Percentiles rank a stretch among this genome's conserved stretches.
phyloP scores from a whole-genome alignment of 495 filamentous ascomycete species.

The Acidomyces sp. region DNA sequence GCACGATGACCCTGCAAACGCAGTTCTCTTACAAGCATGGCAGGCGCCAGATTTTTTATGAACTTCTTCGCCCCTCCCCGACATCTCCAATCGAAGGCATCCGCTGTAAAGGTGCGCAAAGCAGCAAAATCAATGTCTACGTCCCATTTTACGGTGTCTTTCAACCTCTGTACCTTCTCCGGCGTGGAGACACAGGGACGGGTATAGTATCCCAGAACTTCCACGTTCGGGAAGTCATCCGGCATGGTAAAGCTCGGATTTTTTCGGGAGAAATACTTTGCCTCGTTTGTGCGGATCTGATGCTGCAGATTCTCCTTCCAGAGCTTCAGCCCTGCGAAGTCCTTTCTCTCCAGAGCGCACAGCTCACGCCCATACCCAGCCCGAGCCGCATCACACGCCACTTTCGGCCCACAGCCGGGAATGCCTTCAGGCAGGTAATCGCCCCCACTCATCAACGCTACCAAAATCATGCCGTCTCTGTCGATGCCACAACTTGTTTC shows the following conservation, averaged over 20 bases:
- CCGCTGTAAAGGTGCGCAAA: constrained; percentile 56
- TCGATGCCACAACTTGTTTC: constrained; percentile 45
- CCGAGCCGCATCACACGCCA: constrained; percentile 77
- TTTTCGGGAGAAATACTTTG: constrained; percentile 61
- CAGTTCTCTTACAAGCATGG: constrained; percentile 55
- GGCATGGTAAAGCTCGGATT: constrained; percentile 65
- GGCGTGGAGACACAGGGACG: constrained; percentile 62
- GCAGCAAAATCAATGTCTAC: constrained; percentile 49
- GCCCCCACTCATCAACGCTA: constrained; percentile 90
- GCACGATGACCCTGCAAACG: constrained; percentile 25
- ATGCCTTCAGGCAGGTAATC: constrained; percentile 90
- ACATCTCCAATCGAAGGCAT: constrained; percentile 78
- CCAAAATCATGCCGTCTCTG: constrained; percentile 79
- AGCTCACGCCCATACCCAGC: constrained; percentile 77
- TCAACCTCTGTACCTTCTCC: constrained; percentile 46
- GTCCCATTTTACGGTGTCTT: constrained; percentile 46
- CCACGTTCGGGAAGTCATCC: constrained; percentile 63
- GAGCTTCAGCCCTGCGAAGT: constrained; percentile 36
- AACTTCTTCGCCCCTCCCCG: constrained; percentile 70
- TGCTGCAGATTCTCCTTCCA: constrained; percentile 67
- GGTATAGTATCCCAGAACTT: constrained; percentile 74
- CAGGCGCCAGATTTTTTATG: constrained; percentile 66
- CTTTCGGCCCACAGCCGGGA: constrained; percentile 70
- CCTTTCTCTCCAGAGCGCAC: constrained; percentile 38
- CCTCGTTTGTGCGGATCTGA: constrained; percentile 74